Evolutionary conservation across 352 stramenopile species (phyloP), one percentile per base, ranked within the genome.

Genomic region (Globisporangium radiosum): DNA sequence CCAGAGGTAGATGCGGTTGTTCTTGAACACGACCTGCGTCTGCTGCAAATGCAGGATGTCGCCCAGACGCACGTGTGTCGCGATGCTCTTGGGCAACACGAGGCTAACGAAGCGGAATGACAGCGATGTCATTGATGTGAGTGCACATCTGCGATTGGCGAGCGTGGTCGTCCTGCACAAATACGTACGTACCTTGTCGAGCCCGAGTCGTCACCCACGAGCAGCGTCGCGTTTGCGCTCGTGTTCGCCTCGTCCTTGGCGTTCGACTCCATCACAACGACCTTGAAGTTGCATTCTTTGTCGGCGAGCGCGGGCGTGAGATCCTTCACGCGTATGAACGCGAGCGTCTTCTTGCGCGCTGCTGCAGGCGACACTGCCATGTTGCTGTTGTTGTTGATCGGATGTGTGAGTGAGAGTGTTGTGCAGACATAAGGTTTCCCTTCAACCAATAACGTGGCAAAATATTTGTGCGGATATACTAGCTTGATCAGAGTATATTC

Each of bases 201-300:
- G 53, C 78, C 84, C 17, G 86, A 81, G 56, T 95, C 86, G 68
- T 95, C 86, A 45, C 81, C 86, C 19, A 94, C 76, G 11, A 95
- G 62, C 49, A 95, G 66, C 64, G 86, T 94, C 8, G 82, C 86
- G 70, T 92, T 92, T 43, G 75, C 81, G 64, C 78, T 89, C 33
- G 68, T 56, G 54, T 88, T 85, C 36, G 66, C 64, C 47, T 95
- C 84, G 58, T 93, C 84, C 69, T 92, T 92, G 59, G 76, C 74
- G 63, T 91, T 91, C 49, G 66, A 83, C 61, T 95, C 86, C 70
- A 95, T 76, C 56, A 90, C 82, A 43, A 95, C 81, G 10, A 67
- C 82, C 70, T 95, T 92, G 44, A 89, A 65, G 53, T 77, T 85
- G 54, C 72, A 68, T 49, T 93, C 84, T 60, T 88, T 89, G 19